Base-by-base conservation (phyloP, 2,329 filamentous ascomycete genomes). In the Ascochyta lentis region DNA sequence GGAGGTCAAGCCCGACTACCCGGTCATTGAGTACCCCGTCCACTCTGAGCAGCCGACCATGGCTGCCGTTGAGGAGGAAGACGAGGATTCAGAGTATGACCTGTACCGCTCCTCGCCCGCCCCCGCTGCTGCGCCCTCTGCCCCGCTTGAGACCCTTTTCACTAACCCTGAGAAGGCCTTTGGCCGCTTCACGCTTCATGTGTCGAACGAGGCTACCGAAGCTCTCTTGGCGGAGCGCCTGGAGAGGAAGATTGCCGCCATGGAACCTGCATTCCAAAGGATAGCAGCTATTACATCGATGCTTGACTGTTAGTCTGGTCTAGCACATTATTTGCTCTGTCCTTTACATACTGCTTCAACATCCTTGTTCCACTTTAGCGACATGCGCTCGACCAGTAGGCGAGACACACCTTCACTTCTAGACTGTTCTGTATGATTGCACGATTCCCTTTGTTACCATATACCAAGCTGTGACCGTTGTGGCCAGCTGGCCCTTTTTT, bases 151-250 rank as follows among this genome's bases (percentile, higher is more conserved):
- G 42, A 48, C 45, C 10, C 61, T 76, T 12, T 78, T 80, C 52
- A 77, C 90, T 56, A 79, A 83, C 57, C 71, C 83, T 1, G 87
- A 89, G 65, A 93, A 93, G 80, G 77, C 82, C 3, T 78, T 86
- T 43, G 78, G 84, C 13, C 81, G 84, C 44, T 86, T 84, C 65
- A 84, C 89, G 62, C 81, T 92, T n/a, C 78, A 90, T 27, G 83
- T 89, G 24, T 78, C 80, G 1, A 78, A 83, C 55, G 81, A 84
- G 49, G 81, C 65, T 33, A 63, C 66, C n/a, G 63, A 72, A 29
- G 58, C 69, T 38, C 62, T 55, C 29, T 55, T 71, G 42, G 67
- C 72, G 49, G 72, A 73, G 35, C 68, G 68, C 35, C 68, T 76
- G 29, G 67, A 74, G 56, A 69, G 64, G 56, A 72, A 68, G 57